phyloP scores from a whole-genome alignment of 495 filamentous ascomycete genomes.

The Penicillium canariense region DNA sequence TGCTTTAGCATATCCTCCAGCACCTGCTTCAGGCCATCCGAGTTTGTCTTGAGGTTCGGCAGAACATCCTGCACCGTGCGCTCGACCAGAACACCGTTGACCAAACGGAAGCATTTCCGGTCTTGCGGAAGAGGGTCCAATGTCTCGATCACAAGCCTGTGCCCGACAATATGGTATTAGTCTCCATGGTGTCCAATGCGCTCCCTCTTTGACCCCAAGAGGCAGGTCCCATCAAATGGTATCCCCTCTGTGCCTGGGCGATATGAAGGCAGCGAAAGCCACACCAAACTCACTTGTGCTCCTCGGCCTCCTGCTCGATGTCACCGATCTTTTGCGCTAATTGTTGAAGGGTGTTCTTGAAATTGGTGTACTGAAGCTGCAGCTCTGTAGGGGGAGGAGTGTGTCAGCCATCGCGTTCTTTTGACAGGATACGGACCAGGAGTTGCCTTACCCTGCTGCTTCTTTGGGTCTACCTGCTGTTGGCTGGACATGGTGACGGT shows the following conservation, averaged over 20 bases:
- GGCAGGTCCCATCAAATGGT: not conserved
- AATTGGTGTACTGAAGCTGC: conserved; percentile 88
- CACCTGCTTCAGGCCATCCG: conserved; percentile 93
- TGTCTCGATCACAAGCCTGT: conserved; percentile 92
- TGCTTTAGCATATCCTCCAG: conserved; percentile 93
- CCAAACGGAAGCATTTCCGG: conserved; percentile 97
- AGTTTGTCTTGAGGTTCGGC: conserved; percentile 89
- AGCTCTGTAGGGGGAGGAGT: conserved; percentile 61
- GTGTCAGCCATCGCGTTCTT: conserved; percentile 9
- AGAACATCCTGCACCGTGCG: conserved; percentile 89
- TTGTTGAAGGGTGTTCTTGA: conserved; percentile 92
- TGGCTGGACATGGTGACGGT: conserved; percentile 43
- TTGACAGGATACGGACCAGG: not conserved
- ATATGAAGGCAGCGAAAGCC: not conserved
- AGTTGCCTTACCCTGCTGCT: conserved; percentile 73
- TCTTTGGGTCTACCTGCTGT: conserved; percentile 57
- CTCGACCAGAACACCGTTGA: conserved; percentile 94
- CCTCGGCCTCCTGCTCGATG: conserved; percentile 93
- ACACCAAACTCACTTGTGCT: conserved; percentile 80
- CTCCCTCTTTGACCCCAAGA: not conserved
- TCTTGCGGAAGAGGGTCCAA: conserved; percentile 77
- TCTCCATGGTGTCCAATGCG: conserved; percentile 1
- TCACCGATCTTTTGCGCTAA: conserved; percentile 95
- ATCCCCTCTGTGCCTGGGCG: not conserved
- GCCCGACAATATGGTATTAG: conserved; percentile 10